Base-by-base conservation (phyloP, 2,329 filamentous ascomycete species). In the Aspergillus hiratsukae region DNA sequence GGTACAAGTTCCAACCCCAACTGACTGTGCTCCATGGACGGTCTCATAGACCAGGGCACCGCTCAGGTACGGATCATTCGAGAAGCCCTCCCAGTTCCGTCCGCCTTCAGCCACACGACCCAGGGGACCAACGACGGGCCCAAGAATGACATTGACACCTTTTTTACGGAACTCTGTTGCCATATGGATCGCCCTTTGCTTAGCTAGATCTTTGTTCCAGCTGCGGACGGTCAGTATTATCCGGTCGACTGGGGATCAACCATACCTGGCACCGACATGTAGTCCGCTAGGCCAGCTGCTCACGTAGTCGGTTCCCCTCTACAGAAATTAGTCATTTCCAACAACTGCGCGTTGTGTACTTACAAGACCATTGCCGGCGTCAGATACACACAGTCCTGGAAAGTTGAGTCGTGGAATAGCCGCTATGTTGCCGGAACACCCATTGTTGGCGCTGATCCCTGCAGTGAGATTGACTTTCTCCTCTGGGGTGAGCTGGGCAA, bases 31-130 rank as follows among this genome's bases (percentile, higher is more conserved):
- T 14, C 78, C 77, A 51, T 67, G 59, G 41, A 81, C 73, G 3
- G 78, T 73, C 61, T 80, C 63, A 41, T 71, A 64, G 54, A 77
- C 75, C 41, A 76, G 70, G 55, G 72, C 71, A 14, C 76, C 79
- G 29, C 72, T 74, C 40, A 78, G 71, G 58, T 80, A 82, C 0
- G 79, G 78, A 60, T 82, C 80, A 7, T 73, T 69, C 7, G 73
- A 74, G 58, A 81, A 81, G 0, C 79, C 78, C 62, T 80, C 76
- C 76, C 75, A 80, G 56, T 79, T 79, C 3, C 78, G 67, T 2
- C 78, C 78, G 17, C 75, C 78, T 8, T 52, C 64, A 17, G 54
- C 59, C 3, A 63, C 21, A 29, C 62, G 62, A 9, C 70, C 69
- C 3, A 73, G 49, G 0, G 71, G 74, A 2, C 77, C 77, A 31